Conservation (phyloP, 1,284 basidiomycete genomes). For the Waitea zeae region DNA sequence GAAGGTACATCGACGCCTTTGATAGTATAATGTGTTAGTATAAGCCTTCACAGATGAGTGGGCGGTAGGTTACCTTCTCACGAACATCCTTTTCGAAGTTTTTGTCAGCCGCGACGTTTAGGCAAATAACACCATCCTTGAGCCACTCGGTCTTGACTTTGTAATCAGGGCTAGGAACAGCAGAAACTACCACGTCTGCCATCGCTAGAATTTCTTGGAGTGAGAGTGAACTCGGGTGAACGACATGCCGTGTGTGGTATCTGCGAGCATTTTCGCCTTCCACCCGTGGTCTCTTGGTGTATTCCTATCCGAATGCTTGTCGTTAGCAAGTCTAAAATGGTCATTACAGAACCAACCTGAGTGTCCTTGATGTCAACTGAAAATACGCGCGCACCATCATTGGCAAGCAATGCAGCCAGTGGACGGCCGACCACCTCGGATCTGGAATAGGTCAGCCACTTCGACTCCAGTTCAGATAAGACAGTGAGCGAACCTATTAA, state of each 20-base stretch:
- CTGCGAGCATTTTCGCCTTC: constrained; percentile 21
- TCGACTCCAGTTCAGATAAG: neutral
- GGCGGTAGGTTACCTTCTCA: constrained; percentile 77
- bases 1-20: constrained; percentile 82
- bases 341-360: constrained; percentile 32
- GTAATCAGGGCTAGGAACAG: constrained; percentile 76
- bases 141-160: constrained; percentile 82
- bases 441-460: constrained; percentile 19
- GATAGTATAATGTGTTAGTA: too few relatives aligned
- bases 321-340: constrained; percentile 3
- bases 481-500: constrained; percentile 55
- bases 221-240: constrained; percentile 45
- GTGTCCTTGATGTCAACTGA: constrained; percentile 90
- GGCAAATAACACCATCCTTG: constrained; percentile 84
- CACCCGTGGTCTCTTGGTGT: constrained; percentile 69
- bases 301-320: constrained; percentile 32
- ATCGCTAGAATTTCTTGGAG: constrained; percentile 66
- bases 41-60: neutral
- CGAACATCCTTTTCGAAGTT: constrained; percentile 92
- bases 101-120: constrained; percentile 92
- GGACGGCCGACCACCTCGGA: constrained; percentile 96
- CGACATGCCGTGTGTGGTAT: constrained; percentile 76
- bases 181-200: constrained; percentile 84
- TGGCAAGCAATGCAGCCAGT: constrained; percentile 82
- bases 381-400: constrained; percentile 91